Evolutionary conservation across 768 basidiomycete genomes (phyloP), one percentile per base, ranked within the genome.

Genomic region (Hemileccinum impolitum): DNA sequence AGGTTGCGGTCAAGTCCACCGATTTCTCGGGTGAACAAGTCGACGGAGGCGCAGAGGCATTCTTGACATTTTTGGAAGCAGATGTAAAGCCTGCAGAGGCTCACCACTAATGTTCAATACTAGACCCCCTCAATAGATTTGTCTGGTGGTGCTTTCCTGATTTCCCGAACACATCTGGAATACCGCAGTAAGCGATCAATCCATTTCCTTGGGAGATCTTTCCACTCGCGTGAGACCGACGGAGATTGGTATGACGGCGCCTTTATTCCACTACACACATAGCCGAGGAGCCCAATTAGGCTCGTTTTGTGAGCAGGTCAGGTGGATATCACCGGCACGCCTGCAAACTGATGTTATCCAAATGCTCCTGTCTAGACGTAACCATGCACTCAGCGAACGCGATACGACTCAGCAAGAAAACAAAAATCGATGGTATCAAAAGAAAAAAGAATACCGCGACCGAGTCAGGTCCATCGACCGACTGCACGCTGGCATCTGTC

Each of bases 11-110:
- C 45, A 70, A 78, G 53, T 18, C 52, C 7, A 44, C 54, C 30
- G 39, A 40, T 46, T 21, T 56, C 15, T 42, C 54, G 2, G 60
- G 47, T 31, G 61, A 69, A 30, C 53, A 65, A 34, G 62, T 43
- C 7, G 60, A 60, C 23, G 55, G 50, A 11, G 83, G 82, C 51
- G 87, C 91, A 19, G 85, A 89, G 41, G 84, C 80, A 45, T 94
- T 82, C 80, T 76, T 94, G 58, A 65, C 72, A 31, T 84, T 90
- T 76, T 77, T 92, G 62, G 90, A 93, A 75, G 79, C 82, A 67
- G 90, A 93, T 67, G 70, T 85, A 57, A 84, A 84, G 56, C 80
- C 82, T 65, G 76, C 70, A 40, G 85, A 79, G 52, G 77, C 67
- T 47, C 85, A 88, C 70, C 74, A 75, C 58, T 75, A 45, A 68